These are phyloP conservation scores for carrot (Daucus carota) DNA, from an alignment of 129 eudicot species.

Conservation along the genomic window DH1_v3.0 NC_030381.2:45703501-45704000, in stretches of 20 bases:
- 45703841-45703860: neutral
- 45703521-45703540: neutral
- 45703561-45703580: neutral
- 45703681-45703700: neutral
- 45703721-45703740: neutral
- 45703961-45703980: neutral
- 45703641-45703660: neutral
- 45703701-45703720: neutral
- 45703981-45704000: neutral
- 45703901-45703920: neutral
- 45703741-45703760: neutral
- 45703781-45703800: neutral
- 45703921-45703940: neutral
- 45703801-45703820: neutral
- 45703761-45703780: neutral
- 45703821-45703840: neutral
- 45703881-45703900: neutral
- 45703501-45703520: neutral
- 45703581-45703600: neutral
- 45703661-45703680: neutral
- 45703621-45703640: neutral
- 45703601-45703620: neutral
- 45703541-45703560: neutral
- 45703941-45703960: neutral
- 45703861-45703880: neutral